Base-by-base conservation (phyloP, 768 basidiomycete species). In the Neoboletus magnificus region DNA sequence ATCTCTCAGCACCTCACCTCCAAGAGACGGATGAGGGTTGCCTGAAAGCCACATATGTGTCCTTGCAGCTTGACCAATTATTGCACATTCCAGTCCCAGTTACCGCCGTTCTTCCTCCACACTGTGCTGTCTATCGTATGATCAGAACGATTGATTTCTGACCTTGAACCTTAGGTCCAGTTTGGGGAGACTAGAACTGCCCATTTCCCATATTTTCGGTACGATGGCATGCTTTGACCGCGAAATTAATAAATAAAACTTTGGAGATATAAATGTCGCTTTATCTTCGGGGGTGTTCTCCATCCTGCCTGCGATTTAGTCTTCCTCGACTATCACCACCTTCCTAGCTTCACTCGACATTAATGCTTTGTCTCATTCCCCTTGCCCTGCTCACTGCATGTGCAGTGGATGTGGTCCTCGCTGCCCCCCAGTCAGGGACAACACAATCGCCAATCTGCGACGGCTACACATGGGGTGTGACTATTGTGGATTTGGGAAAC, bases 341-440 rank as follows among this genome's bases (percentile, higher is more conserved):
- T 40, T 45, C 33, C 29, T 33, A 18, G 25, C 18, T 32, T 56
- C 39, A 37, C 29, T 18, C 8, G 33, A 33, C 13, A 33, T 15
- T 59, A 56, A 3, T 59, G 58, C 4, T 46, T 46, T 50, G 33
- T 18, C 42, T 54, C 32, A 1, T 25, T 39, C 20, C n/a, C 8
- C 37, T 39, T 18, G n/a, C 7, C 35, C 6, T 18, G 18, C 10
- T 39, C 37, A 2, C 10, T 20, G 37, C 8, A n/a, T 11, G 11
- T 20, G 18, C 37, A 5, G 8, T 5, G 37, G 37, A n/a, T 9
- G 18, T 20, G 8, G 37, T 18, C 20, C 37, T 39, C 11, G 37
- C 37, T 39, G 37, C 37, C 37, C 37, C 37, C 9, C 37, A 39
- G 37, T 39, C 18, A n/a, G n/a, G 18, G 15, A n/a, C 37, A 20